Conservation (phyloP, 2,329 filamentous ascomycete genomes). For the Thermothelomyces thermophilus region DNA sequence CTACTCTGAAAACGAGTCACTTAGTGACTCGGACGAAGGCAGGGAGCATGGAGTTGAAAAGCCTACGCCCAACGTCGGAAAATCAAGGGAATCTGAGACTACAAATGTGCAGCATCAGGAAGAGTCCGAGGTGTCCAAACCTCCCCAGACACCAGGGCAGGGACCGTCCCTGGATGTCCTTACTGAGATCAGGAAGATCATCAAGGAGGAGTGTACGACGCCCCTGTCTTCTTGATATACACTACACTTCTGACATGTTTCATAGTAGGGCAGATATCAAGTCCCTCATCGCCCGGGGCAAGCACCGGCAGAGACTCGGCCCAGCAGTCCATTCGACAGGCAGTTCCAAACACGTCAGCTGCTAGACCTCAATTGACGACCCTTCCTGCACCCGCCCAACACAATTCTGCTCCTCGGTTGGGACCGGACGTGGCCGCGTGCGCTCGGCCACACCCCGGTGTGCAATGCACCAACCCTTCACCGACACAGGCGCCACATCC, state of each 20-base stretch:
- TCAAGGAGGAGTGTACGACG: conserved; percentile 19
- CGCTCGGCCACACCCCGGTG: conserved; percentile 2
- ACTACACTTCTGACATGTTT: not conserved
- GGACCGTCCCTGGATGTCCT: conserved; percentile 2
- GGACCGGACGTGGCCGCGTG: not conserved
- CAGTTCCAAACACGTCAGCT: not conserved
- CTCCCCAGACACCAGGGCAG: not conserved
- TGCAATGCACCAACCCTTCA: conserved; percentile 5
- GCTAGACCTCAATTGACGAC: not conserved
- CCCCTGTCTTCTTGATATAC: not conserved
- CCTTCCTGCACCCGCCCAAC: not conserved
- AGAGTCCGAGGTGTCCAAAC: not conserved
- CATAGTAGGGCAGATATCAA: conserved; percentile 6
- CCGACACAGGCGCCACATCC: not conserved
- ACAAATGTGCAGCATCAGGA: not conserved
- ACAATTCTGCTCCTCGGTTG: not conserved
- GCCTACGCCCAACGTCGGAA: not conserved
- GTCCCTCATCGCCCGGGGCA: not conserved
- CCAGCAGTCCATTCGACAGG: not conserved
- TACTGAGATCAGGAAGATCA: conserved; percentile 19
- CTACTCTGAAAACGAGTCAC: conserved; percentile 3
- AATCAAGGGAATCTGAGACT: not conserved
- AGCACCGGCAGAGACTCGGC: not conserved
- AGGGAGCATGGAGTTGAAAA: not conserved
- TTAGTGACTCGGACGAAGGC: not conserved